Conservation (phyloP, 2,329 filamentous ascomycete genomes). For the Parascedosporium putredinis region DNA sequence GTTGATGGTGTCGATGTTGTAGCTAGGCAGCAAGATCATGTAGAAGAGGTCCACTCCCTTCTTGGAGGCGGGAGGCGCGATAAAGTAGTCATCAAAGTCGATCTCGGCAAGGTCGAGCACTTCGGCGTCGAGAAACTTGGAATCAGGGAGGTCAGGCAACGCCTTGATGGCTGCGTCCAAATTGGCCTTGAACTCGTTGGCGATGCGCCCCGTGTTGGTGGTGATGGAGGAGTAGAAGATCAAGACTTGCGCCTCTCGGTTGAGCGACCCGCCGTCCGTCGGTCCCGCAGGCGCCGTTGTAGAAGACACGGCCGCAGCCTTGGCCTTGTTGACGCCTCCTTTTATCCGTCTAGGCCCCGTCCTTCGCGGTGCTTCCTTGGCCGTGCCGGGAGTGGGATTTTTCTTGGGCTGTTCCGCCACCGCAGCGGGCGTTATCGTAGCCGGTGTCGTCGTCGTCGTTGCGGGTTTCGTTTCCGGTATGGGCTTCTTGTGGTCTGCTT, state of each 20-base stretch:
- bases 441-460: not conserved
- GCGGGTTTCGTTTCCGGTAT: constrained; percentile 8
- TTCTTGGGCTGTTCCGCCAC: too few species aligned
- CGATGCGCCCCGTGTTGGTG: constrained; percentile 67
- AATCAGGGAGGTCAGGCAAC: constrained; percentile 21
- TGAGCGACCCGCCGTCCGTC: constrained; percentile 17
- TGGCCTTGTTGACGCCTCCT: constrained; percentile 26
- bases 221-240: constrained; percentile 88
- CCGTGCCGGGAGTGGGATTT: constrained; percentile 13
- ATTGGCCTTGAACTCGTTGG: constrained; percentile 48
- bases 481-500: not conserved
- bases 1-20: constrained; percentile 90
- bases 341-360: constrained; percentile 40
- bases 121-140: constrained; percentile 44
- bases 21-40: constrained; percentile 74
- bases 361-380: constrained; percentile 20
- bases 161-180: constrained; percentile 42
- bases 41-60: constrained; percentile 62
- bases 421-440: too few species aligned
- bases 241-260: constrained; percentile 53
- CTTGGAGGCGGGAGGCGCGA: constrained; percentile 56
- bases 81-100: constrained; percentile 89
- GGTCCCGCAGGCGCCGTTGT: constrained; percentile 8
- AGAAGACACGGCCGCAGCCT: constrained; percentile 16
- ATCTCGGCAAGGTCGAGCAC: constrained; percentile 72